Base-by-base conservation (phyloP, 768 basidiomycete genomes). In the Mycena polygramma region DNA sequence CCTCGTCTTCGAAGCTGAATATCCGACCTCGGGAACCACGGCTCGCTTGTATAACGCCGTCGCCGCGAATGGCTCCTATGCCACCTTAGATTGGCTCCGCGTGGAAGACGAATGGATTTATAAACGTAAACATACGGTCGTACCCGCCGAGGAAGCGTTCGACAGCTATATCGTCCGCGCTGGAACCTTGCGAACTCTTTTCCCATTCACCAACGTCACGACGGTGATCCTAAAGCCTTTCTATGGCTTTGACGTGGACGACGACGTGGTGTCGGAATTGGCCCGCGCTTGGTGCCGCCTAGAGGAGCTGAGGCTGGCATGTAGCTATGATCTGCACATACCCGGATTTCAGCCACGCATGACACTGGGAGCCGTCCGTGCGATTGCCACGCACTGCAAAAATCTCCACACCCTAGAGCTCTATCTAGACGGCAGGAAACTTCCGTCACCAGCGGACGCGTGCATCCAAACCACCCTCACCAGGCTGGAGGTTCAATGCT, bases 191-290 rank as follows among this genome's bases (percentile, higher is more conserved):
- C 10, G 1, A 17, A 43, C 41, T 39, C 57, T 43, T 39, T 43
- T 58, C 13, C 7, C 57, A 20, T 58, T 58, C 17, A 43, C n/a
- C 20, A 58, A 58, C 39, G 39, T 58, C 57, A 43, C 41, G 22
- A 58, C 39, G 13, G 43, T 58, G 8, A 58, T 43, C 24, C 24
- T 58, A 39, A 58, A 58, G 57, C 57, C 57, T 1, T 41, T 41
- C 39, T 39, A 58, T 24, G 57, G 57, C 7, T 14, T 58, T 39
- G 57, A 58, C 20, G 13, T 58, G 39, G 57, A 58, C 24, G 57
- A 58, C 57, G 39, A n/a, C 7, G 22, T 24, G 57, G 24, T 58
- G n/a, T n/a, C 14, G 14, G 24, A 22, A n/a, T 24, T 58, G 22
- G 57, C 57, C 14, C 57, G 57, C 4, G 14, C 57, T 15, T 58